Conservation (phyloP, 176 grass and related monocot genomes). For the Phyllostachys edulis region DNA sequence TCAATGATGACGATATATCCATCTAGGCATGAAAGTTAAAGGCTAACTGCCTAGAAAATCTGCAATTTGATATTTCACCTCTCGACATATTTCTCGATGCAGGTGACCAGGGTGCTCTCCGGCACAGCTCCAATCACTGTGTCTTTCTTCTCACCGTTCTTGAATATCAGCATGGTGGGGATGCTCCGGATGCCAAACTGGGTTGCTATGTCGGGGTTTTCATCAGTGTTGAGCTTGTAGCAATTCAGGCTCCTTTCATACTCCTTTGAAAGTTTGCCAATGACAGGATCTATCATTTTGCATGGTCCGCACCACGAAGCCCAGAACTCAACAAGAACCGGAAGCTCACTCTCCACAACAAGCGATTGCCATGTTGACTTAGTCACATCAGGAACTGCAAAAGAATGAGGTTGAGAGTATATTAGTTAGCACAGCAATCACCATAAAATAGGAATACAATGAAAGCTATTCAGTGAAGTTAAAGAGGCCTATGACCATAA, state of each 20-base stretch:
- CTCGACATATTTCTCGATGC: conserved; percentile 49
- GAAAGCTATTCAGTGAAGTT: neutral
- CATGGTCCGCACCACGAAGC: conserved; percentile 87
- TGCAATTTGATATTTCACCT: conserved; percentile 23
- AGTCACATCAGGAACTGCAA: conserved; percentile 61
- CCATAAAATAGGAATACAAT: neutral
- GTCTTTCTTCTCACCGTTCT: conserved; percentile 76
- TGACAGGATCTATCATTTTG: conserved; percentile 65
- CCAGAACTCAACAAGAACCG: conserved; percentile 76
- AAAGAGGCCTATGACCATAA: neutral
- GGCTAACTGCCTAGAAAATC: neutral
- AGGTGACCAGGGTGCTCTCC: conserved; percentile 47
- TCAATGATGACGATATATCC: conserved; percentile 22
- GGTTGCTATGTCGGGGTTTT: conserved; percentile 58
- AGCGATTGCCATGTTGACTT: conserved; percentile 62
- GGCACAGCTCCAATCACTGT: conserved; percentile 70
- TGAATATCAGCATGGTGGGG: conserved; percentile 74
- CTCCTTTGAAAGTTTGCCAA: conserved; percentile 64
- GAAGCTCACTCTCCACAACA: conserved; percentile 54
- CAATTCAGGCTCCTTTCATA: conserved; percentile 69
- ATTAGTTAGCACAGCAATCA: neutral
- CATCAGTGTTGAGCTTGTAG: conserved; percentile 78
- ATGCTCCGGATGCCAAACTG: conserved; percentile 69
- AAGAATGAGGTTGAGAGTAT: neutral
- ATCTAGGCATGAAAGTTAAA: conserved; percentile 2